Evolutionary conservation across 2,329 filamentous ascomycete genomes (phyloP), one percentile per base, ranked within the genome.

Genomic region (Mariannaea elegans): DNA sequence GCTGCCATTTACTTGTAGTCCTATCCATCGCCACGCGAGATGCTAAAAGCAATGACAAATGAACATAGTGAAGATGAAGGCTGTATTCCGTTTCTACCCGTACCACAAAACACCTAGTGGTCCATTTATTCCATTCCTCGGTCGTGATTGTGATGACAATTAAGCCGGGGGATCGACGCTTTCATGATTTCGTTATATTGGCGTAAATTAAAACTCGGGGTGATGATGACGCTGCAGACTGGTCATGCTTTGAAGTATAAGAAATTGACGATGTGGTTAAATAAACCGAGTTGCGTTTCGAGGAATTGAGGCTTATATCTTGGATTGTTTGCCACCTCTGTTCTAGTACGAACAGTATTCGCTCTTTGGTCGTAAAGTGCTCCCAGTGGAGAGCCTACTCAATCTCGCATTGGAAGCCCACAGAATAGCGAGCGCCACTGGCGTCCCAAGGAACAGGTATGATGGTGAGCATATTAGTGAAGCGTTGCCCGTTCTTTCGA

Each of bases 391-490:
- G 4, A 14, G 2, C 27, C 14, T 38, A 72, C 9, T 71, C 87
- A 44, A 89, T 75, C 76, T 92, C 91, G 24, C 91, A 90, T 73
- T 93, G 87, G 70, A 97, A 94, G 3, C 93, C 93, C 23, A 97
- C 89, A 49, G 89, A 92, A 71, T 91, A 94, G 61, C 87, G 88
- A 61, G 87, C 85, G 10, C 86, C 83, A 13, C 84, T 80, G 1
- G 84, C 82, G 38, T 91, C 86, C 83, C 88, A 90, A 2, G 81
- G 79, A 31, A 97, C 87, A 0, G 93, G 93, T 52, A 97, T 91
- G 81, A 96, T 92, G n/a, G 90, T 92, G 51, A 97, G 80, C 12
- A 94, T 73, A 67, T 97, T 97, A 81, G 89, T 89, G 71, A 97
- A 97, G 0, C 83, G 83, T 67, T 92, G 85, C 1, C 93, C 93